Percentiles rank a stretch among this genome's conserved stretches.
These are phyloP conservation scores for Kazachstania bromeliacearum DNA, from an alignment of 805 yeast species.

Conservation along the genomic window DNA sequence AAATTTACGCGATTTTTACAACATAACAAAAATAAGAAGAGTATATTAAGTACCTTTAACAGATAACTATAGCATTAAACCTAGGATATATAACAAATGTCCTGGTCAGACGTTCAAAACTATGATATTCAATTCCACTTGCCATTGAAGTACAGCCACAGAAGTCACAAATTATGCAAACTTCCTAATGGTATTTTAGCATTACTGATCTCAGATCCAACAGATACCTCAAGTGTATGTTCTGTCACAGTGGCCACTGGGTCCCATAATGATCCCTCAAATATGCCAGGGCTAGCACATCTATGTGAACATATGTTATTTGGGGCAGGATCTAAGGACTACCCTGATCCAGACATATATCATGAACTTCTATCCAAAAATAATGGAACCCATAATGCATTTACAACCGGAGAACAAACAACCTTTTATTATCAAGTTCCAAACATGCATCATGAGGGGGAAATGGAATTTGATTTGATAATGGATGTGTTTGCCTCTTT, in stretches of 20 bases:
- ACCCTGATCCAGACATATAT: constrained; percentile 39
- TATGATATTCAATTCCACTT: constrained; percentile 19
- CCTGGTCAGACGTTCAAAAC: constrained; percentile 9
- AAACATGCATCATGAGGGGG: constrained; percentile 24
- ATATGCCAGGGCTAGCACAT: constrained; percentile 77
- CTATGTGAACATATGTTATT: constrained; percentile 70
- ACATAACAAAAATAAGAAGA: no score
- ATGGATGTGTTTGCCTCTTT: constrained; percentile 43
- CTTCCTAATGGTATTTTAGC: constrained; percentile 63
- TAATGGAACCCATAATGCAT: constrained; percentile 59
- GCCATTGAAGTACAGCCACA: constrained; percentile 32
- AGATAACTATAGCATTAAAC: neutral
- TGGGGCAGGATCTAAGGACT: constrained; percentile 44
- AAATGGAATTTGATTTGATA: constrained; percentile 37
- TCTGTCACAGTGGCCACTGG: constrained; percentile 75
- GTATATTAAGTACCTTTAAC: no score
- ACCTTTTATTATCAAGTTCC: constrained; percentile 58
- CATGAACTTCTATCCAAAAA: constrained; percentile 35
- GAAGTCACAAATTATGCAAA: constrained; percentile 37
- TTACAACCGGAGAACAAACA: constrained; percentile 59
- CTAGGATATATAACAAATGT: neutral
- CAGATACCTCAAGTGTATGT: constrained; percentile 53
- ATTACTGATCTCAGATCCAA: constrained; percentile 67
- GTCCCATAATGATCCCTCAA: constrained; percentile 65
- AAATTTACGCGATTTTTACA: constrained; percentile 4